These are phyloP conservation scores for Ganoderma resinaceum DNA, from an alignment of 1,284 basidiomycete genomes.

Conservation along the genomic window DNA sequence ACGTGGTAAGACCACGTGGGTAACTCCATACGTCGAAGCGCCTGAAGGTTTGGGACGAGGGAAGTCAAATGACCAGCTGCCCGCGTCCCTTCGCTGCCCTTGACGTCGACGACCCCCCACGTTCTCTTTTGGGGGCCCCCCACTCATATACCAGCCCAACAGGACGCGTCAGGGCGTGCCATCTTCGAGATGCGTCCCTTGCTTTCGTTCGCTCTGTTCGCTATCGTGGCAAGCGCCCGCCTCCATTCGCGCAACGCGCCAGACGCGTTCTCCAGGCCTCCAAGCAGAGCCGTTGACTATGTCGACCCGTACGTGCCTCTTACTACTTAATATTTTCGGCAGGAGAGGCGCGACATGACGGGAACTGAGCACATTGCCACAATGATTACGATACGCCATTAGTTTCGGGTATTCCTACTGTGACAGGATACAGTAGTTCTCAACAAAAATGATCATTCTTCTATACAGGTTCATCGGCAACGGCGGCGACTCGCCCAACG, in stretches of 20 bases:
- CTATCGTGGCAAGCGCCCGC: constrained; percentile 28
- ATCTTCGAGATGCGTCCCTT: constrained; percentile 3
- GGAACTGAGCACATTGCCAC: too few species aligned
- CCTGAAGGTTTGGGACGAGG: not conserved
- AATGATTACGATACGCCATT: not conserved
- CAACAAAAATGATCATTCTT: too few species aligned
- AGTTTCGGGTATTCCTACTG: not conserved
- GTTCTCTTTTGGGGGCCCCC: not conserved
- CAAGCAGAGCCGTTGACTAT: constrained; percentile 31
- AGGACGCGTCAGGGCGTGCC: not conserved
- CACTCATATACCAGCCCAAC: not conserved
- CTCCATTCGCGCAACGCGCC: constrained; percentile 17
- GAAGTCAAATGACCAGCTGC: not conserved
- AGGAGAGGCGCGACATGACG: too few species aligned
- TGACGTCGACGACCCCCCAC: not conserved
- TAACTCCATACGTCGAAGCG: not conserved
- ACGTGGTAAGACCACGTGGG: not conserved
- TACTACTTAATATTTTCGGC: not conserved
- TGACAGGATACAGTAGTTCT: not conserved
- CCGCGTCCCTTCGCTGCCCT: not conserved
- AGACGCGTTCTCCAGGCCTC: constrained; percentile 16
- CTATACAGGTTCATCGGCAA: constrained; percentile 77
- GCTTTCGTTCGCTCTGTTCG: not conserved
- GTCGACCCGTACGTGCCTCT: constrained; percentile 59
- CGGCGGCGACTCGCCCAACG: constrained; percentile 72